Evolutionary conservation across 2,329 filamentous ascomycete genomes (phyloP).

Genomic region (Talaromyces islandicus): DNA sequence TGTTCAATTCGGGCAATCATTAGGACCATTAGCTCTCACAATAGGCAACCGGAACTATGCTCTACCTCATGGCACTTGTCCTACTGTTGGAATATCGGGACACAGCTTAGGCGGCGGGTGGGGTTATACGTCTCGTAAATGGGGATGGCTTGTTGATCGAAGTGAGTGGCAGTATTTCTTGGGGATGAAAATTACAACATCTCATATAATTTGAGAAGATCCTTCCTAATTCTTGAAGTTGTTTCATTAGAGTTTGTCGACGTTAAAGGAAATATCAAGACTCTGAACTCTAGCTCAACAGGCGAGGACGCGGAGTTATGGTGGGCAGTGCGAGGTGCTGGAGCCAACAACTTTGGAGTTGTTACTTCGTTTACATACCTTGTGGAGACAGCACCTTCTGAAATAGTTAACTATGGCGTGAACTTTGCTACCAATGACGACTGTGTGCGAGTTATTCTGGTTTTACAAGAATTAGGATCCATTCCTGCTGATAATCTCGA

Average conservation of each 20-base stretch:
- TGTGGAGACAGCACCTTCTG: not conserved
- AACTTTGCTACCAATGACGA: not conserved
- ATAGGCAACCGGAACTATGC: not conserved
- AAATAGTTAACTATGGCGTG: not conserved
- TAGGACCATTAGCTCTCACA: not conserved
- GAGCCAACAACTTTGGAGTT: not conserved
- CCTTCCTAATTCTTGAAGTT: not conserved
- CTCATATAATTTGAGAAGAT: not conserved
- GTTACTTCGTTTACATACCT: not conserved
- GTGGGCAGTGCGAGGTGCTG: not conserved
- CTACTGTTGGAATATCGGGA: not conserved
- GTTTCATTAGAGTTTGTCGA: not conserved
- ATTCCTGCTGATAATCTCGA: not conserved
- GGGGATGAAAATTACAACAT: not conserved
- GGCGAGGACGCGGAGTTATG: not conserved
- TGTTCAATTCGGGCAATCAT: not conserved
- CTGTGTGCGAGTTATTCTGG: not conserved
- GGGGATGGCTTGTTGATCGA: not conserved
- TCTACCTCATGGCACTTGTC: not conserved
- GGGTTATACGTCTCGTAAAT: not conserved
- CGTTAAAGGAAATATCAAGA: not conserved
- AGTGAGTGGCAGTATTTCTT: not conserved
- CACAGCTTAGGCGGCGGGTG: not conserved
- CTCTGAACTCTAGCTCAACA: not conserved
- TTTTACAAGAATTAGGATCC: not conserved